phyloP scores from a whole-genome alignment of 768 basidiomycete genomes.

The Tylopilus vinaceipallidus region DNA sequence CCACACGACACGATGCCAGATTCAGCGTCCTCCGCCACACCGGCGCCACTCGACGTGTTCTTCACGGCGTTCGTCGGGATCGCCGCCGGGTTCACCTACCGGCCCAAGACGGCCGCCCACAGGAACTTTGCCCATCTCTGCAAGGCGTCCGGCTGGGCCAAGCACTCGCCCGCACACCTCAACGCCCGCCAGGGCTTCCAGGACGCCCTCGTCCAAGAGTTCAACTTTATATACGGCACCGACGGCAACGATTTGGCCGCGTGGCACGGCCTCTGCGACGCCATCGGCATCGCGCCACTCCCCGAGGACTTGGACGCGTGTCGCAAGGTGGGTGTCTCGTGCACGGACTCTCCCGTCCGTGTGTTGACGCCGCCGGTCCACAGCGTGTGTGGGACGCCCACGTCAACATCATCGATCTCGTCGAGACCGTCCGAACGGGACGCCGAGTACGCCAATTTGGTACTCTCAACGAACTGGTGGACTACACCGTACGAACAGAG shows the following conservation, averaged over 20 bases:
- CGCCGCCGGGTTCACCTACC: constrained; percentile 12
- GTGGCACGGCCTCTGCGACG: constrained; percentile 23
- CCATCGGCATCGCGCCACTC: constrained; percentile 14
- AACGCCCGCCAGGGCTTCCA: constrained; percentile 9
- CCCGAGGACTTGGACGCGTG: constrained; percentile 16
- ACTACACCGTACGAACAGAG: constrained; percentile 18
- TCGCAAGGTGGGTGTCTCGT: constrained; percentile 9
- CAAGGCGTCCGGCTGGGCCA: constrained; percentile 4
- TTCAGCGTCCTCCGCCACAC: too few relatives aligned
- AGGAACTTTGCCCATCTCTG: constrained; percentile 18
- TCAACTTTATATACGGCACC: constrained; percentile 23
- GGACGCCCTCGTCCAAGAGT: constrained; percentile 25
- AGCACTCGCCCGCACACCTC: background rate
- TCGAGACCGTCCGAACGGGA: constrained; percentile 16
- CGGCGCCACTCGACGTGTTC: constrained; percentile 12
- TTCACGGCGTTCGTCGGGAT: constrained; percentile 15
- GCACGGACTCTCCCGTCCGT: background rate
- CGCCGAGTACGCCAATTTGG: constrained; percentile 19
- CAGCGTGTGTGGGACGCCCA: constrained; percentile 25
- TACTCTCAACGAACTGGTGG: constrained; percentile 18
- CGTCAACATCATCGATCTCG: constrained; percentile 34
- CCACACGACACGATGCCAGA: too few relatives aligned
- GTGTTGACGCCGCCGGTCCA: background rate
- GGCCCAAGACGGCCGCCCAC: constrained; percentile 3
- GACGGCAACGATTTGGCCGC: constrained; percentile 12